Evolutionary conservation across 2,329 filamentous ascomycete genomes (phyloP).

Genomic region (Diaporthe vexans): DNA sequence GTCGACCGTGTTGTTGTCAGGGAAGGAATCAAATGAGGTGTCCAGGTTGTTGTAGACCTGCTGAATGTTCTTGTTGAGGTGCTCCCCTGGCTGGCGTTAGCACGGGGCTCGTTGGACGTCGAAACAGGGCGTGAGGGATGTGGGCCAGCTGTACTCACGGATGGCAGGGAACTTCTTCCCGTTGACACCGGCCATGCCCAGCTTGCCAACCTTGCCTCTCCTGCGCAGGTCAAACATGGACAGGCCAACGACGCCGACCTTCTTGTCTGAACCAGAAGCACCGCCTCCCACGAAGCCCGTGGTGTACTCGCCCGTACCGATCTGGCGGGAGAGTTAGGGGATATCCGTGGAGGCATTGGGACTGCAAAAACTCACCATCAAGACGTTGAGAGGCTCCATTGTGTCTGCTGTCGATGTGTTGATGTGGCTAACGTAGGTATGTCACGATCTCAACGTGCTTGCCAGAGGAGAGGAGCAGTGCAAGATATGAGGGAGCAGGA

Average conservation of each 20-base stretch:
- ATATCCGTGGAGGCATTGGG: not conserved
- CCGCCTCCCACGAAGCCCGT: constrained; percentile 91
- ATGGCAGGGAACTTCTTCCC: constrained; percentile 94
- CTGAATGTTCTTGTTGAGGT: constrained; percentile 89
- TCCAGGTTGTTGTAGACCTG: constrained; percentile 91
- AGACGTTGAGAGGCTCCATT: constrained; percentile 75
- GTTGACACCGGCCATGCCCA: constrained; percentile 92
- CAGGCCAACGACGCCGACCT: constrained; percentile 92
- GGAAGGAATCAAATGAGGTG: constrained; percentile 87
- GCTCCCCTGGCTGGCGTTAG: constrained; percentile 78
- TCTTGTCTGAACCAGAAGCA: constrained; percentile 92
- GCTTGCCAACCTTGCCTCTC: constrained; percentile 86
- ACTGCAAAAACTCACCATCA: constrained; percentile 69
- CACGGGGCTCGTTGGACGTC: not conserved
- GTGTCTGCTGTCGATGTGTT: constrained; percentile 40
- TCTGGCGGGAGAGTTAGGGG: constrained; percentile 57
- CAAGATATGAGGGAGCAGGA: not conserved
- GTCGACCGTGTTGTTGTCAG: constrained; percentile 79
- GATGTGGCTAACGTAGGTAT: not conserved
- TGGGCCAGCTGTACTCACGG: constrained; percentile 65
- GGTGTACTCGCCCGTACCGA: constrained; percentile 96
- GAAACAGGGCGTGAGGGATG: not conserved
- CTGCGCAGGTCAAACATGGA: constrained; percentile 90
- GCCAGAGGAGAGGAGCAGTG: not conserved
- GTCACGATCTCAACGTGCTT: not conserved